phyloP scores from a whole-genome alignment of 768 basidiomycete species.

The Sistotremastrum suecicum region DNA sequence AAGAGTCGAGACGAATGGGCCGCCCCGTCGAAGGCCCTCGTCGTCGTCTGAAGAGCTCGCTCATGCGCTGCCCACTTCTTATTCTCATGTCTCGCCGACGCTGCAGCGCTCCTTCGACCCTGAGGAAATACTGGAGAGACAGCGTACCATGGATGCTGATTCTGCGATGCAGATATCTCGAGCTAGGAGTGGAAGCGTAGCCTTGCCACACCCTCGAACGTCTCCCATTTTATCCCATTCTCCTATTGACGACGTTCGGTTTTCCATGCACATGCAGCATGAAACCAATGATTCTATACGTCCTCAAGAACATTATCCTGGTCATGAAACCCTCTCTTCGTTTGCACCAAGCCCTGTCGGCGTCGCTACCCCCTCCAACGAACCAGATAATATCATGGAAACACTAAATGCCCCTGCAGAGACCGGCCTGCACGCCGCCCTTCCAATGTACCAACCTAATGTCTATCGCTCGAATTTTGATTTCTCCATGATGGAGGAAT shows the following conservation, averaged over 20 bases:
- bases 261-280: constrained; percentile 30
- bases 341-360: constrained; percentile 11
- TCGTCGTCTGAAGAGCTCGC: too few relatives aligned
- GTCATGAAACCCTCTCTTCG: not conserved
- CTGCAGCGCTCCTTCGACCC: constrained; percentile 42
- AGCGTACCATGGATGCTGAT: constrained; percentile 88
- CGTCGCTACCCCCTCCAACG: constrained; percentile 12
- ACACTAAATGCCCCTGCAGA: too few relatives aligned
- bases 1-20: too few relatives aligned
- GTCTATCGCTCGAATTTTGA: constrained; percentile 47
- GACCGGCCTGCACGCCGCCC: constrained; percentile 13
- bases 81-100: constrained; percentile 34
- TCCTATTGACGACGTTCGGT: constrained; percentile 17
- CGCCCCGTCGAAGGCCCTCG: too few relatives aligned
- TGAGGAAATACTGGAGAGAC: constrained; percentile 65
- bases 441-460: constrained; percentile 61
- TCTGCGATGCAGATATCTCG: constrained; percentile 60
- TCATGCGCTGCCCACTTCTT: too few relatives aligned
- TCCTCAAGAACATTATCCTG: constrained; percentile 20
- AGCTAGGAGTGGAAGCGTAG: constrained; percentile 50
- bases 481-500: constrained; percentile 65
- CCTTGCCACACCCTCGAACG: constrained; percentile 8
- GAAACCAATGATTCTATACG: constrained; percentile 35
- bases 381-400: constrained; percentile 21
- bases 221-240: constrained; percentile 10